Evolutionary conservation across 768 basidiomycete species (phyloP).

Genomic region (Leucocoprinus leucothites): DNA sequence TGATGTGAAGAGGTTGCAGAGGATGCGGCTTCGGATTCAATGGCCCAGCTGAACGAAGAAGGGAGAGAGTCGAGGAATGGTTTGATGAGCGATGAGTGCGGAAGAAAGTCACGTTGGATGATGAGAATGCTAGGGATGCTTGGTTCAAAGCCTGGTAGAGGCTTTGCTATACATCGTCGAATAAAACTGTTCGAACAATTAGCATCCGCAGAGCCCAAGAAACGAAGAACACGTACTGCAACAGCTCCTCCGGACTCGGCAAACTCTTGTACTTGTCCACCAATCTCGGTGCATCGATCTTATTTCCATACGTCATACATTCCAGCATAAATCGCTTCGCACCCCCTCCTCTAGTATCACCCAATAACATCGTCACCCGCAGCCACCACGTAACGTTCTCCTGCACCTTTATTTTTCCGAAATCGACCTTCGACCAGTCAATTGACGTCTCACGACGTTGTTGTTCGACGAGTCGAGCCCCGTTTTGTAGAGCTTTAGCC

Average conservation of each 20-base stretch:
- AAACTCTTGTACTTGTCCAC: slow-evolving; percentile 9
- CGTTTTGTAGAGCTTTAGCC: slow-evolving; percentile 6
- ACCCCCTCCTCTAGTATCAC: not conserved
- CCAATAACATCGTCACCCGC: not conserved
- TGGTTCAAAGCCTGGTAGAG: slow-evolving; percentile 12
- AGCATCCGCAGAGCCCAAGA: not conserved
- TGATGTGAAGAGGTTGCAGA: not conserved
- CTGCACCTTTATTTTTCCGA: not conserved
- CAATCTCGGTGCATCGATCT: slow-evolving; percentile 10
- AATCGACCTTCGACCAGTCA: slow-evolving; percentile 6
- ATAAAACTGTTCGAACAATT: slow-evolving; percentile 14
- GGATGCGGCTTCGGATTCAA: slow-evolving; percentile 7
- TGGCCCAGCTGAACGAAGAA: slow-evolving; percentile 10
- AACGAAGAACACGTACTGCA: slow-evolving; percentile 5
- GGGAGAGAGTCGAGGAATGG: slow-evolving; percentile 19
- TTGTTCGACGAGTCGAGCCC: not conserved
- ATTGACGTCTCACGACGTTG: slow-evolving; percentile 1
- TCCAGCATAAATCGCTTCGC: slow-evolving; percentile 9
- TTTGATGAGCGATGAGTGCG: slow-evolving; percentile 11
- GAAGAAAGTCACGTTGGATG: slow-evolving; percentile 14
- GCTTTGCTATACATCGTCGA: slow-evolving; percentile 14
- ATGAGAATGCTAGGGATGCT: slow-evolving; percentile 11
- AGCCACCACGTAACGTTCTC: slow-evolving; percentile 11
- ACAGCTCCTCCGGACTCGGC: slow-evolving; percentile 10
- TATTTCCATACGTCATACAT: slow-evolving; percentile 12